Base-by-base conservation (phyloP, 2,329 filamentous ascomycete genomes). In the Aspergillus niger region DNA sequence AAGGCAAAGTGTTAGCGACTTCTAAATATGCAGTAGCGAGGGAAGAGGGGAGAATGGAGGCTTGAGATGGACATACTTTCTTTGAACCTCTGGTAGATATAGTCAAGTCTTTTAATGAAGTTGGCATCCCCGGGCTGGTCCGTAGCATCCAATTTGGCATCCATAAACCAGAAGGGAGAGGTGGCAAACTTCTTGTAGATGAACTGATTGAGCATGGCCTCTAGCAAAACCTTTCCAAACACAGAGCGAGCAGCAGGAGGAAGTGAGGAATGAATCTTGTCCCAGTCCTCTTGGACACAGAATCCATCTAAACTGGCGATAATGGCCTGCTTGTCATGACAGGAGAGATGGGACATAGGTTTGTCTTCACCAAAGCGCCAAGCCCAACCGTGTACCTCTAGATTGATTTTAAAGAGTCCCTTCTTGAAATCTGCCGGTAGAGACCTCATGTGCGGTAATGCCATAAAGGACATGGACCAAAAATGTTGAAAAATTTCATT, bases 211-310 rank as follows among this genome's bases (percentile, higher is more conserved):
- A 43, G 8, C 39, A 43, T 20, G n/a, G 39, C 8, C n/a, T 43
- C 39, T 6, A 20, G 7, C 17, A 43, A 10, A 10, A 43, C 15
- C 5, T 13, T 36, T 13, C 22, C 30, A 38, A 53, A 24, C 17
- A 8, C 3, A 38, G 15, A 4, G 10, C 50, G 50, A 7, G 32
- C 28, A 8, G 10, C 5, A 20, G 50, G 50, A 20, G 50, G 30
- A 20, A 53, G 50, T 7, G 15, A 20, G 5, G 17, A 17, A 17
- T 17, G 32, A 6, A 53, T 53, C 2, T 13, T 39, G 30, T 53
- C 50, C 50, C 50, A 53, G 22, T 22, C n/a, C 11, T 53, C 50
- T 26, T 53, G 50, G 22, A 53, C 30, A 13, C 50, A 53, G 50
- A 4, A 53, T 41, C 30, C 15, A 15, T 53, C 32, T 24, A 53